These are phyloP conservation scores for Aspergillus caelatus DNA, from an alignment of 2,329 filamentous ascomycete genomes.

Conservation along the genomic window DNA sequence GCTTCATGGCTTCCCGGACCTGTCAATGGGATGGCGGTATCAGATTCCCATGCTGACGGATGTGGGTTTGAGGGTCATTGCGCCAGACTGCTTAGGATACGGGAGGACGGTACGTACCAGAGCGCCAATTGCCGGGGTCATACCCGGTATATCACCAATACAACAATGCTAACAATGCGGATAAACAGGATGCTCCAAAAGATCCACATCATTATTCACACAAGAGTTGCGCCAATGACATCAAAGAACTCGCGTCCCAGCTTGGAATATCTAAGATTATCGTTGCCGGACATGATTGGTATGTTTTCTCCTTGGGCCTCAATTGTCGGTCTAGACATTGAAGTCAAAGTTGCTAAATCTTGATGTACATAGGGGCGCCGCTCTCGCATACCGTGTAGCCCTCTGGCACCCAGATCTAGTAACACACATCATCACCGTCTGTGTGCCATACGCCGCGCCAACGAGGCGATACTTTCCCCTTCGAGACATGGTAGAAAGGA, in stretches of 20 bases:
- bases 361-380: constrained; percentile 64
- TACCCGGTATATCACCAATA: not conserved
- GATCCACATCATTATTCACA: constrained; percentile 66
- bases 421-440: constrained; percentile 75
- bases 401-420: constrained; percentile 74
- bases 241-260: constrained; percentile 70
- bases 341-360: not conserved
- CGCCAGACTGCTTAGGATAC: constrained; percentile 85
- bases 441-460: constrained; percentile 72
- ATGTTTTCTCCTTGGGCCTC: constrained; percentile 14
- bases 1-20: constrained; percentile 82
- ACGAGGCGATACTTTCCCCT: constrained; percentile 56
- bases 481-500: constrained; percentile 60
- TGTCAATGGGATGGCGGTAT: constrained; percentile 83
- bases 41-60: constrained; percentile 78
- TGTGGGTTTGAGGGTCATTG: constrained; percentile 76
- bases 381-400: constrained; percentile 72
- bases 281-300: constrained; percentile 88
- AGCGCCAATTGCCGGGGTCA: not conserved
- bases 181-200: constrained; percentile 60
- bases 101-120: constrained; percentile 63
- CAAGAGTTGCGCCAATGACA: constrained; percentile 73
- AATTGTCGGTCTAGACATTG: not conserved
- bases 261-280: constrained; percentile 65
- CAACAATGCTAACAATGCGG: constrained; percentile 35